A percentile compares a stretch with the other conserved stretches of the same genome.
Conservation (phyloP, 1,284 basidiomycete genomes). For the Boletus hoseneyae region DNA sequence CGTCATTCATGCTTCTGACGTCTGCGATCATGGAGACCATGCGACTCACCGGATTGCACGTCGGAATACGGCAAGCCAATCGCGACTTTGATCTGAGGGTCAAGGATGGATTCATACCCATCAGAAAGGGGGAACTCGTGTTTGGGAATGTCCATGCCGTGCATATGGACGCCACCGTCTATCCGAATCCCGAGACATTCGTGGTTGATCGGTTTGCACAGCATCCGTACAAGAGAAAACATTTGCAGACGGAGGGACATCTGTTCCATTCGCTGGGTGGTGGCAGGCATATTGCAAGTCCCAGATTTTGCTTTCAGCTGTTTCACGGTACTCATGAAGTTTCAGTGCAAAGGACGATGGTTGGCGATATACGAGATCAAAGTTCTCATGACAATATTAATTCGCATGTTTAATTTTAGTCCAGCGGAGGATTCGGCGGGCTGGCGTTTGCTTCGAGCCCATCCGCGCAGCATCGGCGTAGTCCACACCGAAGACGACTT, state of each 20-base stretch:
- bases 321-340: background rate
- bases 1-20: slow-evolving; percentile 22
- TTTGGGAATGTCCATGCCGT: slow-evolving; percentile 19
- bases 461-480: slow-evolving; percentile 18
- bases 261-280: slow-evolving; percentile 22
- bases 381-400: slow-evolving; percentile 15
- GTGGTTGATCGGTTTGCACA: slow-evolving; percentile 25
- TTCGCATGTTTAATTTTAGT: slow-evolving; percentile 19
- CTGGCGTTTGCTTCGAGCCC: slow-evolving; percentile 16
- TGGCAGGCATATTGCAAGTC: slow-evolving; percentile 24
- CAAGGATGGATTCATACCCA: slow-evolving; percentile 8
- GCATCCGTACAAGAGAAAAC: slow-evolving; percentile 16
- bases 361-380: slow-evolving; percentile 27
- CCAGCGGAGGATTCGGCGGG: background rate
- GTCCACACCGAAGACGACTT: slow-evolving; percentile 25
- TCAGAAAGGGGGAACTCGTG: slow-evolving; percentile 23
- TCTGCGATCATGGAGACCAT: slow-evolving; percentile 31
- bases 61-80: slow-evolving; percentile 14
- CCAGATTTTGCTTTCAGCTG: background rate
- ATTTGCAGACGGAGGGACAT: slow-evolving; percentile 20
- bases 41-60: slow-evolving; percentile 20
- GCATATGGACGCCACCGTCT: slow-evolving; percentile 21
- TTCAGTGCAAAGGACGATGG: slow-evolving; percentile 28
- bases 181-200: slow-evolving; percentile 14
- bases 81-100: slow-evolving; percentile 20